Evolutionary conservation across 805 yeast species (phyloP).

Genomic region (Pichia gijzeniarum): DNA sequence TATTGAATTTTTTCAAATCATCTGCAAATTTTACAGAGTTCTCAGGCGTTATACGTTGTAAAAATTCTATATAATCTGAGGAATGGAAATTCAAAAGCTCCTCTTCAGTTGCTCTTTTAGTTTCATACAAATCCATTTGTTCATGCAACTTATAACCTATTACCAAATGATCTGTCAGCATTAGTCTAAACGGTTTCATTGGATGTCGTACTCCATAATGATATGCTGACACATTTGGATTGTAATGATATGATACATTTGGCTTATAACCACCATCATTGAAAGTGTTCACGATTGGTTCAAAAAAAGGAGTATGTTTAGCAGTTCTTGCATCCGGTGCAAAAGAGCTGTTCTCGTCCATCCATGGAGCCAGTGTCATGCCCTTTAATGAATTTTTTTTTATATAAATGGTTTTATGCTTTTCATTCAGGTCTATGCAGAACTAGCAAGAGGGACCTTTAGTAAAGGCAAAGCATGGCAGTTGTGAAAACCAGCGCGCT

Average conservation of each 20-base stretch:
- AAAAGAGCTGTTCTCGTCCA: constrained; percentile 25
- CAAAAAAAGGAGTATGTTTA: constrained; percentile 39
- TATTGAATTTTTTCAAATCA: constrained; percentile 65
- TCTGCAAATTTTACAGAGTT: constrained; percentile 52
- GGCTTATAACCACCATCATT: constrained; percentile 39
- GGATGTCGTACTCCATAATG: constrained; percentile 95
- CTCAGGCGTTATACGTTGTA: constrained; percentile 73
- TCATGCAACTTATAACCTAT: constrained; percentile 79
- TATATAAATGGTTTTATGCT: too few relatives aligned
- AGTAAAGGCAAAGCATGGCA: too few relatives aligned
- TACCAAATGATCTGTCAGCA: constrained; percentile 90
- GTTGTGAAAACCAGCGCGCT: too few relatives aligned
- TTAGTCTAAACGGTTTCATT: constrained; percentile 94
- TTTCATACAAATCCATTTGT: constrained; percentile 82
- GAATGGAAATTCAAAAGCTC: constrained; percentile 81
- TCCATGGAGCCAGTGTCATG: constrained; percentile 16
- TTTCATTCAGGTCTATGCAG: too few relatives aligned
- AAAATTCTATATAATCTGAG: constrained; percentile 76
- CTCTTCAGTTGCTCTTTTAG: constrained; percentile 73
- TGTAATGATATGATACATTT: constrained; percentile 81
- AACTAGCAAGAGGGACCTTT: too few relatives aligned
- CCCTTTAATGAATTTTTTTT: not conserved
- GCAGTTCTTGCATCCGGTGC: constrained; percentile 23
- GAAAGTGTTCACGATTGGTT: constrained; percentile 34
- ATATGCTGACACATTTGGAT: constrained; percentile 70